A percentile compares a stretch with the other conserved stretches of the same genome.
Evolutionary conservation across 2,329 filamentous ascomycete species (phyloP).

Genomic region (Fusarium sp.): DNA sequence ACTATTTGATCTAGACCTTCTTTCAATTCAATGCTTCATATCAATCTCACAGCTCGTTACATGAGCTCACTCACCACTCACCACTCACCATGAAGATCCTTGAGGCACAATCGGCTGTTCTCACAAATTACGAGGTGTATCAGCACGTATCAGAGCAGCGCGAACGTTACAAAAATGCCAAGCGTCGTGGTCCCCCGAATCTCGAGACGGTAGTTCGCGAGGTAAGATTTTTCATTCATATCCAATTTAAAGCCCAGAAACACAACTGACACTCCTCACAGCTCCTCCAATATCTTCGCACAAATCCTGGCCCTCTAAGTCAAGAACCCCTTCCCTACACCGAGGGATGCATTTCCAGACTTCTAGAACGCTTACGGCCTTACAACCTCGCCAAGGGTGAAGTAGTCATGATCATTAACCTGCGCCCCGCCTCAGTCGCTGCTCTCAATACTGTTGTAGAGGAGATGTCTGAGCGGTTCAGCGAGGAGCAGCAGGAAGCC

Average conservation of each 20-base stretch:
- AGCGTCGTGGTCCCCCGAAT: conserved; percentile 63
- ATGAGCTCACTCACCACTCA: neutral
- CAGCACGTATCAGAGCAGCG: conserved; percentile 68
- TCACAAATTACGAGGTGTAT: conserved; percentile 79
- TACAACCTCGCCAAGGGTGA: conserved; percentile 73
- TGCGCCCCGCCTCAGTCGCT: conserved; percentile 65
- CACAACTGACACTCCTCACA: conserved; percentile 42
- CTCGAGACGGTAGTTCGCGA: conserved; percentile 70
- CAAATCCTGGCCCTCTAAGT: conserved; percentile 63
- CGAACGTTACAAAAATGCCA: conserved; percentile 58
- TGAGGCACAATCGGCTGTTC: conserved; percentile 72
- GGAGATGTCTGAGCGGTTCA: conserved; percentile 69
- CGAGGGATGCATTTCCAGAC: conserved; percentile 57
- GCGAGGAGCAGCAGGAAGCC: conserved; percentile 64
- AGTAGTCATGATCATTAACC: conserved; percentile 72
- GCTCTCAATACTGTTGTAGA: conserved; percentile 71
- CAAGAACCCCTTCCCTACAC: conserved; percentile 63
- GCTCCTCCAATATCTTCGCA: conserved; percentile 68
- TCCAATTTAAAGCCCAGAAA: neutral
- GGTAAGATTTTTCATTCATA: conserved; percentile 52
- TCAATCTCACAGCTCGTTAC: neutral
- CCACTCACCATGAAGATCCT: conserved; percentile 69
- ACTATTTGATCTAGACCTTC: conserved; percentile 22
- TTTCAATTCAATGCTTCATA: neutral
- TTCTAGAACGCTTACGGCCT: conserved; percentile 63